These are phyloP conservation scores for Dothistroma septosporum DNA, from an alignment of 2,329 filamentous ascomycete species.

Conservation along the genomic window DNA sequence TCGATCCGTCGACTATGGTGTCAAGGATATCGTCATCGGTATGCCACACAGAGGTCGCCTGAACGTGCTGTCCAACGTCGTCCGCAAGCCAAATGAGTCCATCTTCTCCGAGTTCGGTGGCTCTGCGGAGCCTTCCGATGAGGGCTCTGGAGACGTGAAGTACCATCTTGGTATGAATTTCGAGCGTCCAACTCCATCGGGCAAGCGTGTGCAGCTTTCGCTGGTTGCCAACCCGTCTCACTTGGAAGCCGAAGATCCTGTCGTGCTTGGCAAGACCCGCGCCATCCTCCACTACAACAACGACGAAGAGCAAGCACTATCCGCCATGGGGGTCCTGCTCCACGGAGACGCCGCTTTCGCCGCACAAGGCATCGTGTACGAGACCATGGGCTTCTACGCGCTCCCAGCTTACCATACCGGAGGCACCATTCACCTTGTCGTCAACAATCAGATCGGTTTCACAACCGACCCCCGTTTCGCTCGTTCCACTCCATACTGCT, in stretches of 20 bases:
- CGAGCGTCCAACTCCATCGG: conserved; percentile 93
- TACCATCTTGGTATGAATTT: conserved; percentile 99
- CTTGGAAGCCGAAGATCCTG: conserved; percentile 95
- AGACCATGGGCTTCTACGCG: conserved; percentile 95
- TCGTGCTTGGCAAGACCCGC: conserved; percentile 94
- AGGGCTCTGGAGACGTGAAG: conserved; percentile 98
- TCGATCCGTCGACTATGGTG: conserved; percentile 94
- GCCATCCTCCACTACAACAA: conserved; percentile 99
- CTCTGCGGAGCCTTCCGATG: conserved; percentile 78
- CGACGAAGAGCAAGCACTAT: conserved; percentile 81
- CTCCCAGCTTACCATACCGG: conserved; percentile 95
- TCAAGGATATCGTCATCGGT: conserved; percentile 98
- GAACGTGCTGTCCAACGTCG: conserved; percentile 96
- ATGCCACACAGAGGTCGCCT: conserved; percentile 99
- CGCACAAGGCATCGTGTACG: conserved; percentile 94
- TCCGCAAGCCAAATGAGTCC: conserved; percentile 98
- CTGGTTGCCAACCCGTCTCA: conserved; percentile 98
- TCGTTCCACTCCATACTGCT: conserved; percentile 97
- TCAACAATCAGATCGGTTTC: conserved; percentile 99
- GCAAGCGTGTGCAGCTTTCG: conserved; percentile 98
- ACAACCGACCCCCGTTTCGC: conserved; percentile 97
- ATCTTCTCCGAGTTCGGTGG: conserved; percentile 99
- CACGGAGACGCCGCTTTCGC: conserved; percentile 98
- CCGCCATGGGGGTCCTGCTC: conserved; percentile 91
- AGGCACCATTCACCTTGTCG: conserved; percentile 92